A percentile compares a stretch with the other conserved stretches of the same genome.
phyloP scores from a whole-genome alignment of 306 rosid species.

The Arachis hypogaea region DNA sequence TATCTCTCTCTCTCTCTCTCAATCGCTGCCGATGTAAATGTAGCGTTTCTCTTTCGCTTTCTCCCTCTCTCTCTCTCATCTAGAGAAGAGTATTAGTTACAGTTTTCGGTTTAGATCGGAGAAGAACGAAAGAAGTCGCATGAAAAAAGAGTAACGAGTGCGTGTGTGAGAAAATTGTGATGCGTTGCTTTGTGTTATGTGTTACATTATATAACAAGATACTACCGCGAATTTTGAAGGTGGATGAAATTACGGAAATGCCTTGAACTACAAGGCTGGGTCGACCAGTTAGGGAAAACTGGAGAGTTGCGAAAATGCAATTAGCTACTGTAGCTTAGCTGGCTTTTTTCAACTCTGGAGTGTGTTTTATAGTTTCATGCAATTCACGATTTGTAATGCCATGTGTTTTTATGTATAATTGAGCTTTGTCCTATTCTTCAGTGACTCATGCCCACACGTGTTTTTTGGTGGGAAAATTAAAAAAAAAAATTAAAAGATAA shows the following conservation, averaged over 20 bases:
- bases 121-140: not conserved
- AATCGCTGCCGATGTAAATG: not conserved
- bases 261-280: not conserved
- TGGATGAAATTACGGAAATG: constrained; percentile 15
- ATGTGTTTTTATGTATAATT: not conserved
- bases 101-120: not conserved
- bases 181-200: not conserved
- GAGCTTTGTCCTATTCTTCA: constrained; percentile 40
- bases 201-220: too few relatives aligned
- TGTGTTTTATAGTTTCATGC: too few relatives aligned
- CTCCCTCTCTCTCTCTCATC: not conserved
- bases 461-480: not conserved
- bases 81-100: not conserved
- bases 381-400: not conserved
- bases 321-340: too few relatives aligned
- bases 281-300: constrained; percentile 15
- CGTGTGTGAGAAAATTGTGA: not conserved
- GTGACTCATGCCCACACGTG: constrained; percentile 21
- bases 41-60: not conserved
- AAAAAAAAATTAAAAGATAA: not conserved
- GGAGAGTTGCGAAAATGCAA: not conserved
- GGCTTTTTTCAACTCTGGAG: too few relatives aligned
- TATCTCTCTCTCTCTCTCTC: not conserved
- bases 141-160: not conserved
- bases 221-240: constrained; percentile 17